phyloP scores from a whole-genome alignment of 305 asterid species.

The Striga hermonthica region DNA sequence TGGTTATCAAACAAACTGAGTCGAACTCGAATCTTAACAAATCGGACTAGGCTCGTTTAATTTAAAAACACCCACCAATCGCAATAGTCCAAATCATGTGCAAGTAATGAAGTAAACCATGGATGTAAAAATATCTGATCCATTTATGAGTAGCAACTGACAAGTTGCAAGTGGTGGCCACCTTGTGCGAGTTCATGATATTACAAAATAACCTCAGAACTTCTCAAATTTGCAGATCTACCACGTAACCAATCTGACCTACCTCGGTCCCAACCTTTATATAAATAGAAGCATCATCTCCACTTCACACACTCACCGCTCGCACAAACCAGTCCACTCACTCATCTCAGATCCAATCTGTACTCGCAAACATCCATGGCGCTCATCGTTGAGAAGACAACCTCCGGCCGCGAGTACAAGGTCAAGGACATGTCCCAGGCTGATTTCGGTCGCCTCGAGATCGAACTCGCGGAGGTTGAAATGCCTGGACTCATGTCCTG shows the following conservation, averaged over 20 bases:
- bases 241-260: slow-evolving; percentile 23
- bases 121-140: too few relatives aligned
- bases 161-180: too few relatives aligned
- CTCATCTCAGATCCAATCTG: slow-evolving; percentile 22
- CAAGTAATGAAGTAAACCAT: too few relatives aligned
- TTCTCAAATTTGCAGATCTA: slow-evolving; percentile 31
- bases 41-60: too few relatives aligned
- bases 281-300: slow-evolving; percentile 5
- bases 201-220: slow-evolving; percentile 10
- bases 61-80: too few relatives aligned
- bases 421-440: slow-evolving; percentile 41
- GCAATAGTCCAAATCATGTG: too few relatives aligned
- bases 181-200: background rate
- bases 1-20: too few relatives aligned
- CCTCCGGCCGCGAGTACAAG: slow-evolving; percentile 44
- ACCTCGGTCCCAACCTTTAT: slow-evolving; percentile 19
- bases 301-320: background rate
- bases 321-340: background rate
- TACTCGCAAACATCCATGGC: slow-evolving; percentile 26
- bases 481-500: slow-evolving; percentile 44
- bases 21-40: too few relatives aligned
- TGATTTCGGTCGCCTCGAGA: slow-evolving; percentile 35
- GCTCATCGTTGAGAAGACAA: slow-evolving; percentile 38
- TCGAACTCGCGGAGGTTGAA: slow-evolving; percentile 36
- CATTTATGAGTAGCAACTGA: too few relatives aligned